These are phyloP conservation scores for Yamadazyma pseudoaaseri DNA, from an alignment of 1,139 yeast genomes.

Conservation along the genomic window DNA sequence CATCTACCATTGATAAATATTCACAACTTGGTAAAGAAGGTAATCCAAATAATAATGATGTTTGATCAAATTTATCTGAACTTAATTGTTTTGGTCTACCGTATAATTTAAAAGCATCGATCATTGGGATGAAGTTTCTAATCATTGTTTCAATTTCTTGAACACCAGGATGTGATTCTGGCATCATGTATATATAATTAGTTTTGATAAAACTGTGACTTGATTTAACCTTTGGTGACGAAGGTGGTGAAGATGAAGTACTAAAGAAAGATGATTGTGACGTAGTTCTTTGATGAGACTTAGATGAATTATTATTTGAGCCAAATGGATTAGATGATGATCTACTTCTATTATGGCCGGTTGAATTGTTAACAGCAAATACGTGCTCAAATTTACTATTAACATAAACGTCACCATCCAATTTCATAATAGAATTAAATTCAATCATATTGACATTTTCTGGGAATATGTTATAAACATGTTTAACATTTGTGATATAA, in stretches of 20 bases:
- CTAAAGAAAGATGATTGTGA: constrained; percentile 21
- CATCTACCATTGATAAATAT: constrained; percentile 43
- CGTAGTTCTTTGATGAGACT: constrained; percentile 20
- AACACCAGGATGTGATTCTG: constrained; percentile 56
- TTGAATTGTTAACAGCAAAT: constrained; percentile 16
- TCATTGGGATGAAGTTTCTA: constrained; percentile 49
- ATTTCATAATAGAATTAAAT: constrained; percentile 50
- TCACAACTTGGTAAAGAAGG: constrained; percentile 58
- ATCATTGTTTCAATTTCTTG: constrained; percentile 58
- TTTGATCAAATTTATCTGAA: constrained; percentile 44
- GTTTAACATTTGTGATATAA: constrained; percentile 39
- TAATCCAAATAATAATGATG: constrained; percentile 51
- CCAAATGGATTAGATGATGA: constrained; percentile 5
- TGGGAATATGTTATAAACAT: constrained; percentile 53
- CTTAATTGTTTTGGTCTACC: constrained; percentile 54
- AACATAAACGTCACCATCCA: constrained; percentile 49
- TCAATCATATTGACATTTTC: constrained; percentile 54
- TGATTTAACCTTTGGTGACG: constrained; percentile 16
- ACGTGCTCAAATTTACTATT: constrained; percentile 39
- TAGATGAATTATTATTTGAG: constrained; percentile 5
- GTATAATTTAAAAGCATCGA: constrained; percentile 53
- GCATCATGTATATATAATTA: constrained; percentile 48
- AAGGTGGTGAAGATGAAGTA: constrained; percentile 17
- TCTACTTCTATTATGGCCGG: constrained; percentile 2
- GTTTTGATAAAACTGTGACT: constrained; percentile 30